Percentiles rank a stretch among this genome's conserved stretches.
These are phyloP conservation scores for Camellia lanceoleosa DNA, from an alignment of 148 eudicot species.

Conservation along the genomic window DNA sequence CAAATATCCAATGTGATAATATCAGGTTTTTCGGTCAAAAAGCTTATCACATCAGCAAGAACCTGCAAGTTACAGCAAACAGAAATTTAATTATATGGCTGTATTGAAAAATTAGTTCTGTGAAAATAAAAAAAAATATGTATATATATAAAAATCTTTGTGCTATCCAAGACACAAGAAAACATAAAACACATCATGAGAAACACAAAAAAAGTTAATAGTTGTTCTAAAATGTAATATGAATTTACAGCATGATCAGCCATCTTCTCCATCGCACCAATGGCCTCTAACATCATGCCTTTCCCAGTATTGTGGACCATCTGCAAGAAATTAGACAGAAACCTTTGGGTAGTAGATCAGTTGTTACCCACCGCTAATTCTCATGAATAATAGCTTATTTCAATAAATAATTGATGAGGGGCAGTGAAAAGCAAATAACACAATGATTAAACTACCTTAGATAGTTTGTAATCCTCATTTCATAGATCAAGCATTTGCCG, in stretches of 20 bases:
- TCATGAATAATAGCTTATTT: neutral
- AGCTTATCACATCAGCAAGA: constrained; percentile 72
- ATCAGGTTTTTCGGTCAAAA: constrained; percentile 72
- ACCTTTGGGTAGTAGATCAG: neutral
- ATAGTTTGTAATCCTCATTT: neutral
- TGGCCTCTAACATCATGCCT: constrained; percentile 86
- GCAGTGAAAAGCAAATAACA: neutral
- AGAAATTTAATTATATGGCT: neutral
- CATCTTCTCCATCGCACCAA: constrained; percentile 77
- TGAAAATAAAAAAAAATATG: neutral
- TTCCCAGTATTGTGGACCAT: constrained; percentile 76
- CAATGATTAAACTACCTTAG: neutral
- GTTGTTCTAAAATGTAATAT: constrained; percentile 1
- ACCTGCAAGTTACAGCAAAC: constrained; percentile 53
- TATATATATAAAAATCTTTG: neutral
- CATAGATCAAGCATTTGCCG: neutral
- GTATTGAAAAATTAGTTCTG: neutral
- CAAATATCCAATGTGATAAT: constrained; percentile 80
- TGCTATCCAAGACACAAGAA: neutral
- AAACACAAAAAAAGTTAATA: neutral
- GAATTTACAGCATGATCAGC: constrained; percentile 80
- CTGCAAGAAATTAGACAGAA: constrained; percentile 36
- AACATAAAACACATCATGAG: neutral
- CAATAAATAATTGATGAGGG: neutral
- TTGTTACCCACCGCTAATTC: neutral